phyloP scores from a whole-genome alignment of 352 stramenopile species.

The Plasmopara viticola region DNA sequence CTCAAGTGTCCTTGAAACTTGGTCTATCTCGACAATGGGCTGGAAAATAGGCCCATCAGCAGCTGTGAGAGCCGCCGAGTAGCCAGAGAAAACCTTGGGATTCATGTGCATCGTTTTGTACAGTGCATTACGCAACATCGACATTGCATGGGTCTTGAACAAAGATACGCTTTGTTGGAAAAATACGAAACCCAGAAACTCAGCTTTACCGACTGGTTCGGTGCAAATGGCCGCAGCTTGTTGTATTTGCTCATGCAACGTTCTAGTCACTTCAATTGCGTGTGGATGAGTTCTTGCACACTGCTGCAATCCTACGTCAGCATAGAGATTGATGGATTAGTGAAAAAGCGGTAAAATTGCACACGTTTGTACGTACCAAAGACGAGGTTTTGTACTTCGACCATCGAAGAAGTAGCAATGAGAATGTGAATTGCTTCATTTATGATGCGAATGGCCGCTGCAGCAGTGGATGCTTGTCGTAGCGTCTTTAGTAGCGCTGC shows the following conservation, averaged over 20 bases:
- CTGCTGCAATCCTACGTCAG: conserved; percentile 15
- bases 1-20: conserved; percentile 11
- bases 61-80: conserved; percentile 29
- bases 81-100: conserved; percentile 24
- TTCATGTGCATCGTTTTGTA: conserved; percentile 43
- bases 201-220: conserved; percentile 39
- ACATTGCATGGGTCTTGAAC: conserved; percentile 8
- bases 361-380: conserved; percentile 15
- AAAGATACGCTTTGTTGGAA: conserved; percentile 22
- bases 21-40: neutral
- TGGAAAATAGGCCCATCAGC: conserved; percentile 11
- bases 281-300: conserved; percentile 7
- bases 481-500: conserved; percentile 20
- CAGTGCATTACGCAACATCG: conserved; percentile 11
- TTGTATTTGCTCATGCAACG: conserved; percentile 26
- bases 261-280: conserved; percentile 1
- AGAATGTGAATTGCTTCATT: conserved; percentile 22
- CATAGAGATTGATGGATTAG: conserved; percentile 3
- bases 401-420: conserved; percentile 17
- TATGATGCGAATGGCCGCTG: conserved; percentile 4
- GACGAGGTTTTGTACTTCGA: conserved; percentile 26
- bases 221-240: conserved; percentile 38
- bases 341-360: neutral
- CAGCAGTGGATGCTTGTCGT: conserved; percentile 13
- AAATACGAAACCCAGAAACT: conserved; percentile 41